Conservation (phyloP, 169 alveolate genomes). For the Plasmodium gaboni region DNA sequence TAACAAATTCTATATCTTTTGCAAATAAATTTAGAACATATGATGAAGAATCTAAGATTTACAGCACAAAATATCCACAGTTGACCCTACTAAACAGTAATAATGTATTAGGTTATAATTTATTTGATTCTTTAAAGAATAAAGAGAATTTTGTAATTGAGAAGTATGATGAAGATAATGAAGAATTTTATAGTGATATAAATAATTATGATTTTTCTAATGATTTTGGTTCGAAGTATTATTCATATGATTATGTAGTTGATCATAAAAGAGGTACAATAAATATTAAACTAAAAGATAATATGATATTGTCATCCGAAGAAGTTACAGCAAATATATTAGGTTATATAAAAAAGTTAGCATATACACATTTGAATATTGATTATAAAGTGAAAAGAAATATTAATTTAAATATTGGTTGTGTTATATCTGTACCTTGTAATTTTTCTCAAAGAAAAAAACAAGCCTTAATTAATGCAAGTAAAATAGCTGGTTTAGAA, state of each 20-base stretch:
- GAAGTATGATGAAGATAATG: slow-evolving; percentile 55
- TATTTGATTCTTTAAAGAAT: slow-evolving; percentile 41
- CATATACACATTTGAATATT: slow-evolving; percentile 76
- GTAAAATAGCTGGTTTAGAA: slow-evolving; percentile 84
- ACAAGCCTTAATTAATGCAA: slow-evolving; percentile 80
- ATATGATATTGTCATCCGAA: slow-evolving; percentile 80
- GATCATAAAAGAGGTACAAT: slow-evolving; percentile 73
- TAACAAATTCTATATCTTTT: slow-evolving; percentile 81
- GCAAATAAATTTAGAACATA: slow-evolving; percentile 79
- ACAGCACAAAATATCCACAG: slow-evolving; percentile 62
- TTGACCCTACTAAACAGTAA: slow-evolving; percentile 63
- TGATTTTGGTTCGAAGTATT: slow-evolving; percentile 42
- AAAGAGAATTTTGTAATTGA: slow-evolving; percentile 38
- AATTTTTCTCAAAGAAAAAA: slow-evolving; percentile 83
- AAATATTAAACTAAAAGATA: slow-evolving; percentile 78
- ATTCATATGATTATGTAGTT: slow-evolving; percentile 64
- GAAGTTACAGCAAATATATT: slow-evolving; percentile 84
- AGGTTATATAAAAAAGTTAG: slow-evolving; percentile 80
- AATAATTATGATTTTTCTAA: slow-evolving; percentile 31
- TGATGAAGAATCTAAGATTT: slow-evolving; percentile 82
- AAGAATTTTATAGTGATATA: slow-evolving; percentile 27
- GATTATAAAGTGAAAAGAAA: slow-evolving; percentile 75
- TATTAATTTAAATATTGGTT: slow-evolving; percentile 64
- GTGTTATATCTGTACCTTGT: slow-evolving; percentile 85
- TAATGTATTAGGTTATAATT: slow-evolving; percentile 37